Percentiles rank a stretch among this genome's conserved stretches.
These are phyloP conservation scores for Sporobolomyces pararoseus DNA, from an alignment of 768 basidiomycete genomes.

Conservation along the genomic window DNA sequence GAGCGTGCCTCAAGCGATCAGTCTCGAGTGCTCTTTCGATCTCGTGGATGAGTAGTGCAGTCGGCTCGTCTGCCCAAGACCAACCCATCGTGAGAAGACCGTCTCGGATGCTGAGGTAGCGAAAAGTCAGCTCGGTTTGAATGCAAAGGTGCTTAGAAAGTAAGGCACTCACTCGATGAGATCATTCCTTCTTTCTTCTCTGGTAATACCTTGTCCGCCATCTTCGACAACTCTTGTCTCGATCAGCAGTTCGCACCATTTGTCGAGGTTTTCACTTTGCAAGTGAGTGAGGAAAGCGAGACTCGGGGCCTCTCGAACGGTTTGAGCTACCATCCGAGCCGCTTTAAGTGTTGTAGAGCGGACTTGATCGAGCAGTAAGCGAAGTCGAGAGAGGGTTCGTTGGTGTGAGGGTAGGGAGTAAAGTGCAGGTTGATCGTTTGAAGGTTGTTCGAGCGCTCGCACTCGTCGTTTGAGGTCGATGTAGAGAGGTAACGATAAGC, in stretches of 20 bases:
- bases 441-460: constrained; percentile 6
- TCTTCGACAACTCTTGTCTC: constrained; percentile 28
- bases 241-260: constrained; percentile 26
- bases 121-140: background rate
- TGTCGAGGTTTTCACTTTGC: constrained; percentile 29
- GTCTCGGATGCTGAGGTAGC: constrained; percentile 20
- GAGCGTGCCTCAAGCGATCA: background rate
- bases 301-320: constrained; percentile 34
- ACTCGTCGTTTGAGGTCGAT: constrained; percentile 32
- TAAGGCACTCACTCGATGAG: constrained; percentile 23
- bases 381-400: constrained; percentile 21
- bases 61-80: constrained; percentile 34
- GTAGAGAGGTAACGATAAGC: constrained; percentile 34
- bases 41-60: background rate
- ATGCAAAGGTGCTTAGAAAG: background rate
- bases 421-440: background rate
- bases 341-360: constrained; percentile 22
- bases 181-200: constrained; percentile 13
- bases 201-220: constrained; percentile 25
- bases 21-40: constrained; percentile 21
- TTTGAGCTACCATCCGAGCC: constrained; percentile 36
- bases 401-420: background rate
- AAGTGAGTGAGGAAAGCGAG: constrained; percentile 36
- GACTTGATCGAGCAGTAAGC: constrained; percentile 19
- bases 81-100: constrained; percentile 39